These are phyloP conservation scores for Alternaria sp. DNA, from an alignment of 2,329 filamentous ascomycete species.

Conservation along the genomic window DNA sequence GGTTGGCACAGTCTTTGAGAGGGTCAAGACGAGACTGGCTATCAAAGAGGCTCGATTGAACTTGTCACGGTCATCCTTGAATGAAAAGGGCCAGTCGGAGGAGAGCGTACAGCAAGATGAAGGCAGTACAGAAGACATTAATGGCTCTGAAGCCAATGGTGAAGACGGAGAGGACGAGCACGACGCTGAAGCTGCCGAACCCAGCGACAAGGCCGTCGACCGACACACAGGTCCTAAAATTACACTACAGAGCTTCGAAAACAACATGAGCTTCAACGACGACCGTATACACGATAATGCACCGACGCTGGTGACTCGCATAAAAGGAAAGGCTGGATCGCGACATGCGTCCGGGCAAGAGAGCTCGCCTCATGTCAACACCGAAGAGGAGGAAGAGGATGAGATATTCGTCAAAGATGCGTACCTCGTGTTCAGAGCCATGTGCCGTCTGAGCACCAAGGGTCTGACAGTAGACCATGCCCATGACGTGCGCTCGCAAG, in stretches of 20 bases:
- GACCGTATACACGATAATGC: conserved; percentile 71
- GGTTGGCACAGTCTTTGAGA: conserved; percentile 97
- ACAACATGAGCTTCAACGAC: conserved; percentile 71
- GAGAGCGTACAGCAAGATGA: conserved; percentile 44
- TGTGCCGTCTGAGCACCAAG: conserved; percentile 97
- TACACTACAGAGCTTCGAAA: conserved; percentile 74
- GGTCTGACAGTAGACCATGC: conserved; percentile 87
- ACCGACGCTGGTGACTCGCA: conserved; percentile 71
- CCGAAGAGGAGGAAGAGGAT: conserved; percentile 79
- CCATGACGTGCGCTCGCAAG: conserved; percentile 89
- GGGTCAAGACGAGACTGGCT: conserved; percentile 85
- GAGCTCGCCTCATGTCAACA: conserved; percentile 58
- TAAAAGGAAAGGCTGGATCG: conserved; percentile 57
- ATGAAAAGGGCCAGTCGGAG: conserved; percentile 45
- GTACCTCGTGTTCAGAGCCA: conserved; percentile 94
- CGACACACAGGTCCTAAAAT: conserved; percentile 65
- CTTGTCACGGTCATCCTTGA: conserved; percentile 55
- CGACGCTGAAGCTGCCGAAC: conserved; percentile 47
- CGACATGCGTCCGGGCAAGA: conserved; percentile 56
- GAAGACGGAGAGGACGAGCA: conserved; percentile 53
- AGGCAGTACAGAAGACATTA: conserved; percentile 31
- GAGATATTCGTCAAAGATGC: conserved; percentile 97
- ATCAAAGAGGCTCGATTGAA: conserved; percentile 82
- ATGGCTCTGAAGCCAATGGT: conserved; percentile 41
- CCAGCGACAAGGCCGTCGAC: conserved; percentile 55